Evolutionary conservation across 192 early-diverging fungal species (phyloP).

Genomic region (Coemansia sp.): DNA sequence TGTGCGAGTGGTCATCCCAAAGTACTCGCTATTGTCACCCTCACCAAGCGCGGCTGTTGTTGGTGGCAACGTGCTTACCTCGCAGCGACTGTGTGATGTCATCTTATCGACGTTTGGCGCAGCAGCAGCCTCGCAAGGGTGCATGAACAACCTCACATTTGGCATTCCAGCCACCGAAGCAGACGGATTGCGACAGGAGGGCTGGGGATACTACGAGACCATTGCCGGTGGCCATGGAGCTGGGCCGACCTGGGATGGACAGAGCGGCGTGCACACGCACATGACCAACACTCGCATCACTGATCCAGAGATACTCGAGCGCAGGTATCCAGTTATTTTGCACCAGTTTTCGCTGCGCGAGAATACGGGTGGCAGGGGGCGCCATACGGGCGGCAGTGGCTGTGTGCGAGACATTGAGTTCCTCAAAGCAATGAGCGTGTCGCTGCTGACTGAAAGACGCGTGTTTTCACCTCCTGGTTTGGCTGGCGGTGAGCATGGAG

Average conservation of each 20-base stretch:
- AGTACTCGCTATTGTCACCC: constrained; percentile 77
- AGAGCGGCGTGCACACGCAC: constrained; percentile 78
- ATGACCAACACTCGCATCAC: constrained; percentile 99
- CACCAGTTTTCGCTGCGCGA: constrained; percentile 78
- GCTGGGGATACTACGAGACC: constrained; percentile 98
- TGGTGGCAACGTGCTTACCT: constrained; percentile 96
- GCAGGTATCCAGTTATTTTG: constrained; percentile 88
- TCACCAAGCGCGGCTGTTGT: constrained; percentile 88
- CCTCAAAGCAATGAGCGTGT: constrained; percentile 80
- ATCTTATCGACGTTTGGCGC: constrained; percentile 88
- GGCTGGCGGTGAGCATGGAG: constrained; percentile 74
- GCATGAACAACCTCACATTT: constrained; percentile 97
- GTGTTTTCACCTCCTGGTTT: constrained; percentile 89
- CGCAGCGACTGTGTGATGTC: constrained; percentile 91
- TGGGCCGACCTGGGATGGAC: constrained; percentile 87
- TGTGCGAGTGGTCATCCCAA: constrained; percentile 78
- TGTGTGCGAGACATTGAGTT: constrained; percentile 96
- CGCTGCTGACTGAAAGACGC: constrained; percentile 89
- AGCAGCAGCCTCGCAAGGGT: constrained; percentile 90
- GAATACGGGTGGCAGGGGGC: constrained; percentile 79
- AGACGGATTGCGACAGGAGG: constrained; percentile 54
- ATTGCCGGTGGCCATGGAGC: constrained; percentile 88
- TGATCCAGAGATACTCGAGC: constrained; percentile 94
- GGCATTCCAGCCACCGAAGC: constrained; percentile 60
- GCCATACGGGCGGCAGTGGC: constrained; percentile 83